Evolutionary conservation across 2,329 filamentous ascomycete species (phyloP), one percentile per base, ranked within the genome.

Genomic region (Aureobasidium zeae): DNA sequence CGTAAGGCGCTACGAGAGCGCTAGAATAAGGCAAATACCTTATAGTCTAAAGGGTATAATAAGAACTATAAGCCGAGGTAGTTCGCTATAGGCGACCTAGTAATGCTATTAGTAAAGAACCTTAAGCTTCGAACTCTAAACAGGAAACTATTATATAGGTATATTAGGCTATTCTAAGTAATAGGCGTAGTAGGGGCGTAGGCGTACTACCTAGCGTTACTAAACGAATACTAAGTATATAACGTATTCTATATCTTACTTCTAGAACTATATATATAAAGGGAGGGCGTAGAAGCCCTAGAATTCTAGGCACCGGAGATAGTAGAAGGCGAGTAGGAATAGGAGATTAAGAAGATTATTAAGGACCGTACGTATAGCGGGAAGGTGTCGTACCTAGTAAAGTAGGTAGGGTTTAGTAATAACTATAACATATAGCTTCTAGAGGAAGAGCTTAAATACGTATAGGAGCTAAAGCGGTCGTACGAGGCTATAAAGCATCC

Each of bases 221-320:
- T 38, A 25, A 17, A 30, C 1, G 37, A 16, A 13, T 47, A 49
- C 21, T 26, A 21, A 12, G 41, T 51, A 8, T 39, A 51, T 35
- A 34, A 47, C 15, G 25, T 51, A 13, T 51, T 51, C 17, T 46
- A 51, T 34, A 37, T 51, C 9, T 47, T 15, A 10, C 31, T 49
- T 6, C 26, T 51, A 22, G 25, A 47, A 32, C 39, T 22, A 20
- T 49, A 48, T 17, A n/a, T n/a, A n/a, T n/a, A n/a, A n/a, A n/a
- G n/a, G n/a, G n/a, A n/a, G n/a, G n/a, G n/a, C n/a, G n/a, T n/a
- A n/a, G n/a, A n/a, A n/a, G n/a, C n/a, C n/a, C n/a, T n/a, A n/a
- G n/a, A n/a, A n/a, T n/a, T n/a, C n/a, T n/a, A n/a, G n/a, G n/a
- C n/a, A n/a, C n/a, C n/a, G n/a, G n/a, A n/a, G n/a, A n/a, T n/a